Conservation (phyloP, 129 eudicot genomes). For the Deinandra increscens region DNA sequence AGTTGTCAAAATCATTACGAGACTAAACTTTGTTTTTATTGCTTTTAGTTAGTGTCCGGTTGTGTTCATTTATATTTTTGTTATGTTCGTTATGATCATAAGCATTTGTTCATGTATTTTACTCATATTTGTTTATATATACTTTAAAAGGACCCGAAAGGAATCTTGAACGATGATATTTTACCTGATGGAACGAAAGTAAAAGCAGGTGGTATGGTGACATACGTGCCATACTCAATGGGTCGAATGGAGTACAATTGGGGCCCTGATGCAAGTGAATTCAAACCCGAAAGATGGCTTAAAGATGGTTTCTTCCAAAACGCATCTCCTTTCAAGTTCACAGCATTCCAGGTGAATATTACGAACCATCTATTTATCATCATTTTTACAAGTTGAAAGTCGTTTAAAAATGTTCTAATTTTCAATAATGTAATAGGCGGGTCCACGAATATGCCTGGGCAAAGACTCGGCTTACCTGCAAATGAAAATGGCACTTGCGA, state of each 20-base stretch:
- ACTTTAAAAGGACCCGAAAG: conserved; percentile 72
- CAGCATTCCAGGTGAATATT: conserved; percentile 80
- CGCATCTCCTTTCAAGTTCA: conserved; percentile 92
- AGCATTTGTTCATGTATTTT: too few species aligned
- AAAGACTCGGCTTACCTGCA: conserved; percentile 72
- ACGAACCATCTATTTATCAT: not conserved
- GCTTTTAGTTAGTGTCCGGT: too few species aligned
- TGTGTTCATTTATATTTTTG: too few species aligned
- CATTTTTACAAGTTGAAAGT: too few species aligned
- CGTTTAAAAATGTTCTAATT: too few species aligned
- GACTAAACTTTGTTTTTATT: too few species aligned
- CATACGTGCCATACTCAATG: conserved; percentile 95
- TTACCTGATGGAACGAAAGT: conserved; percentile 94
- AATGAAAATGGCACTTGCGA: conserved; percentile 95
- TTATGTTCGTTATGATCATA: too few species aligned
- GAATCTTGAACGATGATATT: conserved; percentile 75
- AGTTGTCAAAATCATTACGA: too few species aligned
- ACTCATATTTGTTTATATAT: not conserved
- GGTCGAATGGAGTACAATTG: conserved; percentile 99
- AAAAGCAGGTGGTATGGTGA: conserved; percentile 98
- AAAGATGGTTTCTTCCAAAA: conserved; percentile 76
- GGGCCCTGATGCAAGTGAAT: conserved; percentile 89
- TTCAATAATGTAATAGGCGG: conserved; percentile 43
- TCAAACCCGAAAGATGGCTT: conserved; percentile 82
- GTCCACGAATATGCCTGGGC: conserved; percentile 79